These are phyloP conservation scores for Thelonectria discophora DNA, from an alignment of 2,329 filamentous ascomycete species.

Conservation along the genomic window DNA sequence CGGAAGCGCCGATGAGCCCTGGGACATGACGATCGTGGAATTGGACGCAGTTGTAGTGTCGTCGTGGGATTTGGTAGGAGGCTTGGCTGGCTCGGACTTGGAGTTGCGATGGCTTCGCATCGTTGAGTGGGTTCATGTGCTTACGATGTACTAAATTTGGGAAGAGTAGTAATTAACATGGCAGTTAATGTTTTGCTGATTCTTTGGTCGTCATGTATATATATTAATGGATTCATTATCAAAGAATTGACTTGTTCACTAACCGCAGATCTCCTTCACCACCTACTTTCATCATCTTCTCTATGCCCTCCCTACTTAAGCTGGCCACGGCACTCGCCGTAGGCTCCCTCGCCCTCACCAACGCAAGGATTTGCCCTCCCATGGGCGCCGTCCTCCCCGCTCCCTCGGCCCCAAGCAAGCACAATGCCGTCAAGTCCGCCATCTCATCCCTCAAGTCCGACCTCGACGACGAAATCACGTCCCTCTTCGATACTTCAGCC, in stretches of 20 bases:
- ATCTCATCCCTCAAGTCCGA: constrained; percentile 32
- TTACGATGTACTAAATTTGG: background rate
- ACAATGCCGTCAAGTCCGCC: constrained; percentile 43
- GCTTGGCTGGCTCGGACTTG: constrained; percentile 13
- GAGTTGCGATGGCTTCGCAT: constrained; percentile 1
- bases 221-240: constrained; percentile 28
- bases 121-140: background rate
- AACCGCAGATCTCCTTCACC: background rate
- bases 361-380: constrained; percentile 52
- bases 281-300: background rate
- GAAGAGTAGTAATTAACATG: background rate
- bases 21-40: background rate
- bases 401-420: constrained; percentile 46
- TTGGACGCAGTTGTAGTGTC: no score
- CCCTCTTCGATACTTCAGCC: constrained; percentile 45
- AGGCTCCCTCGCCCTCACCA: constrained; percentile 25
- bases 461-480: constrained; percentile 41
- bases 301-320: constrained; percentile 33
- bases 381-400: constrained; percentile 53
- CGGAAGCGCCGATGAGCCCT: background rate
- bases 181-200: background rate
- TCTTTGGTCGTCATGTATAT: constrained; percentile 14
- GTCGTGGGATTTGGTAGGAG: background rate
- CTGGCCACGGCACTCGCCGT: constrained; percentile 28
- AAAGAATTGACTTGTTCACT: background rate